Evolutionary conservation across 2,329 filamentous ascomycete genomes (phyloP).

Genomic region (Pseudogymnoascus sp.): DNA sequence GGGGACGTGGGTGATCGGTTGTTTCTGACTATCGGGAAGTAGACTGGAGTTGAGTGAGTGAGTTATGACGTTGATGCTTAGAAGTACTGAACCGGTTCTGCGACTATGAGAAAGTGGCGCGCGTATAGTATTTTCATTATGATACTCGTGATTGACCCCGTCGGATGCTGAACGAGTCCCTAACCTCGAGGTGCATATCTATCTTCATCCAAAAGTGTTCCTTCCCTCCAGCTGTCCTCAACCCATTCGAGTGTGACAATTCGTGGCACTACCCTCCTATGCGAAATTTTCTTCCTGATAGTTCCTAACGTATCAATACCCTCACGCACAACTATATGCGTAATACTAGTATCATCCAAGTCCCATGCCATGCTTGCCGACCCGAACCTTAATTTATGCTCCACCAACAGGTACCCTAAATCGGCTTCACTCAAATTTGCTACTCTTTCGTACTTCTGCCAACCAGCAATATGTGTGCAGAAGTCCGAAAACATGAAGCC

Average conservation of each 20-base stretch:
- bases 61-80: background rate
- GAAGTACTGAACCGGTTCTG: background rate
- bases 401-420: constrained; percentile 36
- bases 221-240: constrained; percentile 69
- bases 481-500: constrained; percentile 46
- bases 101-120: background rate
- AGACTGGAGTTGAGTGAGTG: background rate
- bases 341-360: constrained; percentile 47
- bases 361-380: constrained; percentile 50
- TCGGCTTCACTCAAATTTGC: constrained; percentile 15
- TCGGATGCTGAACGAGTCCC: background rate
- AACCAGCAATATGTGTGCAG: constrained; percentile 33
- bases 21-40: constrained; percentile 85
- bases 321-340: constrained; percentile 62
- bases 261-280: constrained; percentile 49
- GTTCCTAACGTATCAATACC: background rate
- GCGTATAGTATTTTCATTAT: background rate
- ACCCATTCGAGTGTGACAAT: constrained; percentile 68
- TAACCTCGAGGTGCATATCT: constrained; percentile 31
- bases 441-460: constrained; percentile 20
- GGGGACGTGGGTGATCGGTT: constrained; percentile 87
- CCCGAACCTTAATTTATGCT: constrained; percentile 58
- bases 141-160: background rate
- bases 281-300: constrained; percentile 39
- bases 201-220: constrained; percentile 74